phyloP scores from a whole-genome alignment of 345 rosid species.

The Noccaea bulbosa region DNA sequence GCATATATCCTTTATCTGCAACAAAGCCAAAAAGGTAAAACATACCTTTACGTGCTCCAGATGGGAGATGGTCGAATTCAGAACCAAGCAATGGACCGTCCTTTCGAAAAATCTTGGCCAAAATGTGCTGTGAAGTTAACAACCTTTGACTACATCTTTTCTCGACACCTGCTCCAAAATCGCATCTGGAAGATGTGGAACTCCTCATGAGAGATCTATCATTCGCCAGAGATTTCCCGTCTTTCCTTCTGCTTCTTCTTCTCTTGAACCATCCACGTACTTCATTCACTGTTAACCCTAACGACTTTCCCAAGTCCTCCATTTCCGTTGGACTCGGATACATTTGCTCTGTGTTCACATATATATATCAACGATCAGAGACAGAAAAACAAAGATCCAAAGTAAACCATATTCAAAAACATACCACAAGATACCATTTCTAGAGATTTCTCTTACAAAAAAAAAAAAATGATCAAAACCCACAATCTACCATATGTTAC shows the following conservation, averaged over 20 bases:
- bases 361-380: neutral
- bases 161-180: constrained; percentile 29
- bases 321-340: constrained; percentile 62
- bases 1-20: neutral
- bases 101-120: constrained; percentile 76
- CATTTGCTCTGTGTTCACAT: constrained; percentile 56
- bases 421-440: constrained; percentile 5
- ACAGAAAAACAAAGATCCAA: neutral
- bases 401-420: neutral
- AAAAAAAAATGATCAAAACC: neutral
- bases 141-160: constrained; percentile 53
- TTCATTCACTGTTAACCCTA: constrained; percentile 71
- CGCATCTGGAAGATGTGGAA: constrained; percentile 40
- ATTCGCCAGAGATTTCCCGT: constrained; percentile 36
- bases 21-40: neutral
- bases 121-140: constrained; percentile 60
- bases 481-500: constrained; percentile 37
- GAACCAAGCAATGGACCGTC: constrained; percentile 92
- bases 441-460: neutral
- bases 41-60: constrained; percentile 40
- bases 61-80: constrained; percentile 69
- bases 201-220: constrained; percentile 25
- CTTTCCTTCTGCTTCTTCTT: constrained; percentile 56
- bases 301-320: constrained; percentile 55
- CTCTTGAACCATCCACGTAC: constrained; percentile 83